Percentiles rank a stretch among this genome's conserved stretches.
These are phyloP conservation scores for Jaltomata sinuosa DNA, from an alignment of 257 asterid genomes.

Conservation along the genomic window DNA sequence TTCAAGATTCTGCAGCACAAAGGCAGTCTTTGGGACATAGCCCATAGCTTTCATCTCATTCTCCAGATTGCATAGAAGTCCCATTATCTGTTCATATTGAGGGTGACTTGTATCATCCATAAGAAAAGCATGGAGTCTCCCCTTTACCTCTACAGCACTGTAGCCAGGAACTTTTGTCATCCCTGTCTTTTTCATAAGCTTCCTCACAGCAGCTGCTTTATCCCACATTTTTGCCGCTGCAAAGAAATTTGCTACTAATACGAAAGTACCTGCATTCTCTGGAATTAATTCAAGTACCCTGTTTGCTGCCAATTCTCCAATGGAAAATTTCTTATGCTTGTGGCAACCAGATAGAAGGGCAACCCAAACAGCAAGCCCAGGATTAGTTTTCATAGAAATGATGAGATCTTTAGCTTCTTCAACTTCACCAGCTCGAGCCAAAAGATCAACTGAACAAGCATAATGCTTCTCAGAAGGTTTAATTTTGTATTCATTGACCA, in stretches of 20 bases:
- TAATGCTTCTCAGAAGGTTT: constrained; percentile 72
- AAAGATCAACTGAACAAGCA: constrained; percentile 66
- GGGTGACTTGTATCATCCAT: constrained; percentile 58
- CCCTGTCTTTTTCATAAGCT: constrained; percentile 44
- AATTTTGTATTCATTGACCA: constrained; percentile 49
- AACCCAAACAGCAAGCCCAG: constrained; percentile 68
- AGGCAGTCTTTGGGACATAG: constrained; percentile 38
- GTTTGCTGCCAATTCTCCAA: constrained; percentile 62
- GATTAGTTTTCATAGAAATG: constrained; percentile 28
- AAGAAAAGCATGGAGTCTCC: constrained; percentile 48
- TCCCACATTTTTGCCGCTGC: constrained; percentile 71
- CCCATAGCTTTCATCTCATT: constrained; percentile 45
- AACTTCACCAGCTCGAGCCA: constrained; percentile 73
- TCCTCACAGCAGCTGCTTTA: constrained; percentile 53
- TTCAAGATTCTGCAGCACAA: constrained; percentile 41
- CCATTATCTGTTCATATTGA: constrained; percentile 28
- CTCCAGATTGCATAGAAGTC: constrained; percentile 39
- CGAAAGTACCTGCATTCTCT: constrained; percentile 38
- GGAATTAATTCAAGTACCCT: constrained; percentile 55
- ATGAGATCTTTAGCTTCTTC: constrained; percentile 53
- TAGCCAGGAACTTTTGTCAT: constrained; percentile 60
- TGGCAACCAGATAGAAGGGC: constrained; percentile 82
- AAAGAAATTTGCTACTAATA: constrained; percentile 66
- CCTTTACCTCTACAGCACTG: constrained; percentile 52
- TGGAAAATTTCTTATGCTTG: constrained; percentile 40